These are phyloP conservation scores for Metschnikowia drakensbergensis DNA, from an alignment of 805 yeast genomes.

Conservation along the genomic window DNA sequence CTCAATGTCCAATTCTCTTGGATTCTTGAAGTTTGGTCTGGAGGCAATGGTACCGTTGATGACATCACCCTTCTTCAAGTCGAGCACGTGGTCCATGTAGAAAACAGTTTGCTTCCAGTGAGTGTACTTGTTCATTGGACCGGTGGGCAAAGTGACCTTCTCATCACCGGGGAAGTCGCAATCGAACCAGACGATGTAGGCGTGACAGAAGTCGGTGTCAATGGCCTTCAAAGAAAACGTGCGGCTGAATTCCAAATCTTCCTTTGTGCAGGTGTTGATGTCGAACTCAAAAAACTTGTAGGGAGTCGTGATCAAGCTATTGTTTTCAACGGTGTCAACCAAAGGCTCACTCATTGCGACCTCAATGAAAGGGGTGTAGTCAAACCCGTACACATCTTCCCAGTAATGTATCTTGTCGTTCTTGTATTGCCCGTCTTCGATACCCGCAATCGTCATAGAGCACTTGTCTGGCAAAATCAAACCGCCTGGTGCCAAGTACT, in stretches of 20 bases:
- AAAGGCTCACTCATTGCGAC: conserved; percentile 90
- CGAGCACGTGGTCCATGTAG: conserved; percentile 78
- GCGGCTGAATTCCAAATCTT: conserved; percentile 71
- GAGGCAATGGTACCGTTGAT: conserved; percentile 70
- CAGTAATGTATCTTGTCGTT: conserved; percentile 88
- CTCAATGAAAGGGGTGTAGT: conserved; percentile 84
- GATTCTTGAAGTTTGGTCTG: conserved; percentile 73
- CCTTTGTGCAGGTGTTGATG: conserved; percentile 80
- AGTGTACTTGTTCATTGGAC: conserved; percentile 90
- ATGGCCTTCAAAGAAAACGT: conserved; percentile 70
- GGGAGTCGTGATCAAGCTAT: conserved; percentile 67
- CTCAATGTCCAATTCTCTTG: conserved; percentile 85
- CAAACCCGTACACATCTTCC: conserved; percentile 97
- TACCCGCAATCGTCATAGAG: conserved; percentile 81
- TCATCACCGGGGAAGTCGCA: conserved; percentile 76
- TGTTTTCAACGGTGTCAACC: conserved; percentile 88
- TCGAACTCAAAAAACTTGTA: conserved; percentile 75
- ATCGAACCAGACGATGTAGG: conserved; percentile 92
- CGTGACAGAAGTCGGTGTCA: conserved; percentile 81
- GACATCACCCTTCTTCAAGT: conserved; percentile 69
- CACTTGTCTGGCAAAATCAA: conserved; percentile 94
- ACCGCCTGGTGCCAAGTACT: conserved; percentile 77
- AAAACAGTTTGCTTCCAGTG: conserved; percentile 99
- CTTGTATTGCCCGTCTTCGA: conserved; percentile 90
- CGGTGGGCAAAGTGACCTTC: conserved; percentile 79